Conservation (phyloP, 2,329 filamentous ascomycete genomes). For the Xylaria sp. region DNA sequence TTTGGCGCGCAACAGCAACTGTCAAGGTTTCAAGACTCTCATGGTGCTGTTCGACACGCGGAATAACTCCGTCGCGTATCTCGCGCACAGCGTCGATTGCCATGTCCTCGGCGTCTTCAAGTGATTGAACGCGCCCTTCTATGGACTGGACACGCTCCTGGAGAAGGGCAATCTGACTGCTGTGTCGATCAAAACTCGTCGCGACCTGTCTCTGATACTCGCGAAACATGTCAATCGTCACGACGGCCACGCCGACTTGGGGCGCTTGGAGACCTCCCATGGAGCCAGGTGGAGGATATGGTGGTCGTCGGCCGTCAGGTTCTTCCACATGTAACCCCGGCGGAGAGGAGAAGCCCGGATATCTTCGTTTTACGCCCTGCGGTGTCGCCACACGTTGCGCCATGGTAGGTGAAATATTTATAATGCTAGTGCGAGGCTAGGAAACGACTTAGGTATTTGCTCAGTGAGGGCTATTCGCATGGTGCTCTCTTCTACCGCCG, state of each 20-base stretch:
- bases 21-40: conserved; percentile 27
- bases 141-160: conserved; percentile 32
- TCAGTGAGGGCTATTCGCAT: conserved; percentile 25
- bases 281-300: conserved; percentile 30
- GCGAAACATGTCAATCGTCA: conserved; percentile 39
- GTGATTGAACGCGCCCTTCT: conserved; percentile 33
- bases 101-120: conserved; percentile 38
- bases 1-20: conserved; percentile 27
- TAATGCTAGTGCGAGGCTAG: conserved; percentile 25
- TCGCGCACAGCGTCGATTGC: conserved; percentile 39
- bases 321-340: conserved; percentile 36
- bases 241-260: conserved; percentile 37
- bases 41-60: conserved; percentile 31
- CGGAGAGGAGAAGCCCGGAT: conserved; percentile 35
- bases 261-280: conserved; percentile 36
- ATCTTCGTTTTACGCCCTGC: conserved; percentile 37
- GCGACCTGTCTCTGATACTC: conserved; percentile 35
- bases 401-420: conserved; percentile 23
- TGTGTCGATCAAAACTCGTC: conserved; percentile 30
- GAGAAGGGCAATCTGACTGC: conserved; percentile 22
- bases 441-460: conserved; percentile 10
- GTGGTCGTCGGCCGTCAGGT: conserved; percentile 33
- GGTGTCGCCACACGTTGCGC: conserved; percentile 33
- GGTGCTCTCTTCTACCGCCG: conserved; percentile 17
- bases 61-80: conserved; percentile 34